A percentile compares a stretch with the other conserved stretches of the same genome.
Conservation (phyloP, 164 flowering plant species). For the Nymphaea thermarum region DNA sequence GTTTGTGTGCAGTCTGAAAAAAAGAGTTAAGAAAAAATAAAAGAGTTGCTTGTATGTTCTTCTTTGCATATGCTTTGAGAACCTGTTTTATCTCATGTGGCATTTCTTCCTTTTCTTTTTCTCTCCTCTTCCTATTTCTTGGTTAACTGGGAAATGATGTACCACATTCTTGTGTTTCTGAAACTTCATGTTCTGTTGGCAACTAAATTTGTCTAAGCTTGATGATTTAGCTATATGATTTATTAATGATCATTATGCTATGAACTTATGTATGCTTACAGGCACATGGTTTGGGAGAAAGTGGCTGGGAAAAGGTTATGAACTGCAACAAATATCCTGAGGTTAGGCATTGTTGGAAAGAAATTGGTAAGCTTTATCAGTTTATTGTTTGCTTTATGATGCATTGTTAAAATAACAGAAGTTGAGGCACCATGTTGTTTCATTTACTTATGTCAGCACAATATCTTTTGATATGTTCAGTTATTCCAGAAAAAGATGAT, state of each 20-base stretch:
- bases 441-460: neutral
- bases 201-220: no score
- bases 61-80: no score
- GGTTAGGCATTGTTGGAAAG: slow-evolving; percentile 29
- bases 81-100: neutral
- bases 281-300: slow-evolving; percentile 32
- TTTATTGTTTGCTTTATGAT: no score
- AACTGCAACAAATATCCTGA: slow-evolving; percentile 14
- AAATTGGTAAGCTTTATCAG: slow-evolving; percentile 20
- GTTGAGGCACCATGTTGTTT: neutral
- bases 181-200: no score
- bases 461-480: neutral
- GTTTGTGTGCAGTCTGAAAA: no score
- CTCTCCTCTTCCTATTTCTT: no score
- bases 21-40: no score
- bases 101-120: neutral
- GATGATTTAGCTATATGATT: neutral
- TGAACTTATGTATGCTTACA: neutral
- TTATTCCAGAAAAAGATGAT: neutral
- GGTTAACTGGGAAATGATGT: neutral
- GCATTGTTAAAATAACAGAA: no score
- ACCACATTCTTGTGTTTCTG: neutral
- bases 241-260: neutral
- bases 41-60: no score
- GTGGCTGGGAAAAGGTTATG: slow-evolving; percentile 37